These are phyloP conservation scores for Rhodotorula toruloides DNA, from an alignment of 768 basidiomycete genomes.

Conservation along the genomic window DNA sequence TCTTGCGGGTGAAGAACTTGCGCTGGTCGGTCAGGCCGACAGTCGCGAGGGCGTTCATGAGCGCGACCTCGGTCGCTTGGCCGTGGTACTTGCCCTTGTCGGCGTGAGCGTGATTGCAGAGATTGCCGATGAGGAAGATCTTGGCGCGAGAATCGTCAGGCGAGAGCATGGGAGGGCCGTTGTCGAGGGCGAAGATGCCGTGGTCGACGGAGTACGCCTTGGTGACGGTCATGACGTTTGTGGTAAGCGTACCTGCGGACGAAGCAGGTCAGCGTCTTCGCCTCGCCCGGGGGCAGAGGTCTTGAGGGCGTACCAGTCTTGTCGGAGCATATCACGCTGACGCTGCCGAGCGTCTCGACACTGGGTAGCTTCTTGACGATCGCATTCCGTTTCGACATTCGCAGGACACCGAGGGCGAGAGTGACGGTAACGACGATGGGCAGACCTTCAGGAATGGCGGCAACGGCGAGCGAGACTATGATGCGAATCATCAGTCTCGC, in stretches of 20 bases:
- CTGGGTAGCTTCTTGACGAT: slow-evolving; percentile 96
- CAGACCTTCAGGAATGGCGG: slow-evolving; percentile 92
- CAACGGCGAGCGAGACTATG: slow-evolving; percentile 98
- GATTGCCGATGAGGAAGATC: slow-evolving; percentile 70
- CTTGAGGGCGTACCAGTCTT: slow-evolving; percentile 66
- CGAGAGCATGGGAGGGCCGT: slow-evolving; percentile 48
- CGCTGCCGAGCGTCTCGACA: slow-evolving; percentile 86
- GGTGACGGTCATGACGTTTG: slow-evolving; percentile 91
- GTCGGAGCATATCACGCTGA: slow-evolving; percentile 96
- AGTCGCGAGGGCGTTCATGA: slow-evolving; percentile 68
- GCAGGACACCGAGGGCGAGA: slow-evolving; percentile 82
- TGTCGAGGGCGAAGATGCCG: slow-evolving; percentile 66
- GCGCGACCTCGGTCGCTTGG: slow-evolving; percentile 87
- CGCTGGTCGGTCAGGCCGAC: slow-evolving; percentile 69
- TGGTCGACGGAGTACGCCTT: slow-evolving; percentile 76
- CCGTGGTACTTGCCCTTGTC: slow-evolving; percentile 72
- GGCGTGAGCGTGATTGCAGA: slow-evolving; percentile 83
- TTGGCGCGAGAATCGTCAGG: slow-evolving; percentile 55
- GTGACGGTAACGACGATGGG: slow-evolving; percentile 98
- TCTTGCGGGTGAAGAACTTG: slow-evolving; percentile 48
- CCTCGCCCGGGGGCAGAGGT: neutral
- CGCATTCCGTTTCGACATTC: slow-evolving; percentile 90
- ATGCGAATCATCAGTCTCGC: slow-evolving; percentile 5
- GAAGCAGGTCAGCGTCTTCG: neutral
- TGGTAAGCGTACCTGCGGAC: slow-evolving; percentile 73